Evolutionary conservation across 371 early-diverging fungal species (phyloP), one percentile per base, ranked within the genome.

Genomic region (Rhizopus delemar): DNA sequence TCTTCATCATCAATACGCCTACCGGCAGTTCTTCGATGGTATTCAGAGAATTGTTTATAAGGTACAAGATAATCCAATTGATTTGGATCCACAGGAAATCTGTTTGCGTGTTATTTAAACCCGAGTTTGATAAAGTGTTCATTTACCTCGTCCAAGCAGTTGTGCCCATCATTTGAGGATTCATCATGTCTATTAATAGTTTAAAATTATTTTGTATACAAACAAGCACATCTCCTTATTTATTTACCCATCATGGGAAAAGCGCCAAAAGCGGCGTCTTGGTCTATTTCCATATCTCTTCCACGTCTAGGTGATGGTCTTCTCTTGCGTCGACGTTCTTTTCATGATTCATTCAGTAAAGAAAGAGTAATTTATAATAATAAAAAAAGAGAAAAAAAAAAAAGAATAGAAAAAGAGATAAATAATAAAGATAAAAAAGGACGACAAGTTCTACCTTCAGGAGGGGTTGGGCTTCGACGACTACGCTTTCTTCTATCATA

Each of bases 1-100:
- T 94, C 96, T 15, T 93, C 93, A 38, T 92, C 87, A 53, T 86
- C 86, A 51, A 88, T 78, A 13, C 78, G 79, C 45, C 79, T 67
- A 8, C 83, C 74, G 46, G 82, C 55, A 13, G 77, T 65, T 34
- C 67, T 69, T 53, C 82, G 81, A 41, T 86, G 65, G 60, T 85
- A 89, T 46, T 94, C 95, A 29, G 83, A 84, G 69, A 85, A 95
- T 57, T 91, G 88, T 57, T 89, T 85, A 71, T 86, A 88, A 0
- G 93, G 78, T 16, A 94, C 87, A 8, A 93, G 69, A 45, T 87
- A 87, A 63, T 93, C 93, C 46, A 90, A 68, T 56, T 90, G 83
- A 56, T 78, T 77, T 1, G 94, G 93, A 60, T 95, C 96, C 13
- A 76, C 66, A n/a, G 63, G 38, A 51, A 66, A 62, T 46, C 67